Evolutionary conservation across 805 yeast genomes (phyloP).

Genomic region (Tetrapisispora fleetii): DNA sequence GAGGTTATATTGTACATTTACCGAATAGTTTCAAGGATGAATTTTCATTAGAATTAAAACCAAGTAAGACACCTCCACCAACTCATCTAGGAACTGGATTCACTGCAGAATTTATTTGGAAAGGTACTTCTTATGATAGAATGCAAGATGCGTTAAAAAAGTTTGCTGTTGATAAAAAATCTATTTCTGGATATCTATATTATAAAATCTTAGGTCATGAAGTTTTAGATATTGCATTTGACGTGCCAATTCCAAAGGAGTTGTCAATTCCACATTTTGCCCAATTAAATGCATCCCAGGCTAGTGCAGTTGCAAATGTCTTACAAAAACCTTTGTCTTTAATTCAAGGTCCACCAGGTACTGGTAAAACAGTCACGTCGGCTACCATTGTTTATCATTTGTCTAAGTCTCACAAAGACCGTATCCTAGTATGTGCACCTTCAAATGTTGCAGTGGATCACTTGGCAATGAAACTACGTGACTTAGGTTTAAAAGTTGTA

Average conservation of each 20-base stretch:
- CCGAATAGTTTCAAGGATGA: constrained; percentile 61
- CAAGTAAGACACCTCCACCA: constrained; percentile 36
- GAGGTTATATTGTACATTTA: constrained; percentile 60
- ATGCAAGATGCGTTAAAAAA: constrained; percentile 68
- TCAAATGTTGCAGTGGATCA: constrained; percentile 94
- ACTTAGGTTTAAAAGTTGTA: constrained; percentile 68
- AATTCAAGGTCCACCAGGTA: constrained; percentile 95
- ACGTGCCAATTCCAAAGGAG: constrained; percentile 48
- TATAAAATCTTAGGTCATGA: constrained; percentile 76
- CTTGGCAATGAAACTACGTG: constrained; percentile 60
- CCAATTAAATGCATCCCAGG: constrained; percentile 67
- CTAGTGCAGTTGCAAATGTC: constrained; percentile 62
- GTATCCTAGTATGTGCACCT: constrained; percentile 85
- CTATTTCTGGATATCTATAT: constrained; percentile 66
- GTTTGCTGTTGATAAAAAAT: constrained; percentile 61
- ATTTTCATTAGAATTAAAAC: constrained; percentile 58
- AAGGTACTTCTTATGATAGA: constrained; percentile 69
- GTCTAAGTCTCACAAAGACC: constrained; percentile 47
- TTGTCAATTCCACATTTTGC: constrained; percentile 61
- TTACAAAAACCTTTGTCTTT: constrained; percentile 63
- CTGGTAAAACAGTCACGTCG: constrained; percentile 91
- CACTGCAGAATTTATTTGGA: constrained; percentile 84
- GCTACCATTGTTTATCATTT: constrained; percentile 79
- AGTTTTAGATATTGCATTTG: constrained; percentile 51
- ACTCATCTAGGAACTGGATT: constrained; percentile 54